Base-by-base conservation (phyloP, 108 stramenopile species). In the Stephanodiscus minutulus region DNA sequence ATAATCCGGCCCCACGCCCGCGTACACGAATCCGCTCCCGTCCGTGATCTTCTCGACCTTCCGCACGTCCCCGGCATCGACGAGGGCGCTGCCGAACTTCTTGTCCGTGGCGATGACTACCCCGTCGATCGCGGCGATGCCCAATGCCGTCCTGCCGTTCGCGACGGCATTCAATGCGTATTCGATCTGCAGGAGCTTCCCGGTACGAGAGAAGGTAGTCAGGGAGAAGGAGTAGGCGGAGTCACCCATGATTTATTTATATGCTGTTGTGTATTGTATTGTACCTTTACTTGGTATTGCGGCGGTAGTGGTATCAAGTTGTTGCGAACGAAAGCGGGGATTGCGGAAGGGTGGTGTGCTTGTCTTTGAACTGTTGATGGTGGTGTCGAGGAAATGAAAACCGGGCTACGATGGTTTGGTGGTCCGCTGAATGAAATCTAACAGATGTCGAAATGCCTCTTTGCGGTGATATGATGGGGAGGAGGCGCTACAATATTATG, bases 51-150 rank as follows among this genome's bases (percentile, higher is more conserved):
- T 66, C 61, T 96, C 92, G 53, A 99, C 89, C 87, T 99, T 98
- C 10, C 85, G 73, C 7, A 98, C 94, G 22, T 91, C 82, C 22
- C 72, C 85, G 6, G 82, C 74, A 59, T 99, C 99, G 8, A 99
- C 93, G 44, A 99, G 73, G 4, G 88, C 83, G 15, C 85, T 81
- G 0, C 88, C 78, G 56, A 99, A 80, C 68, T 98, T 99, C 85
- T 99, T 99, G 64, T 98, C 97, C 13, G 99, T 99, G 17, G 94
- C 96, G 70, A 99, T 94, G 46, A 99, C 99, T 6, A 99, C 98
- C 0, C 99, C 99, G 67, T 99, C 98, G 18, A 84, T 86, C 61
- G 99, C 98, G 69, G 90, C 84, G 72, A 99, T 99, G 55, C 99
- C 99, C 22, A 99, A 66, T 22, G 96, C 91, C 4, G 96, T 97